Evolutionary conservation across 768 basidiomycete genomes (phyloP).

Genomic region (Chalciporus piperatus): DNA sequence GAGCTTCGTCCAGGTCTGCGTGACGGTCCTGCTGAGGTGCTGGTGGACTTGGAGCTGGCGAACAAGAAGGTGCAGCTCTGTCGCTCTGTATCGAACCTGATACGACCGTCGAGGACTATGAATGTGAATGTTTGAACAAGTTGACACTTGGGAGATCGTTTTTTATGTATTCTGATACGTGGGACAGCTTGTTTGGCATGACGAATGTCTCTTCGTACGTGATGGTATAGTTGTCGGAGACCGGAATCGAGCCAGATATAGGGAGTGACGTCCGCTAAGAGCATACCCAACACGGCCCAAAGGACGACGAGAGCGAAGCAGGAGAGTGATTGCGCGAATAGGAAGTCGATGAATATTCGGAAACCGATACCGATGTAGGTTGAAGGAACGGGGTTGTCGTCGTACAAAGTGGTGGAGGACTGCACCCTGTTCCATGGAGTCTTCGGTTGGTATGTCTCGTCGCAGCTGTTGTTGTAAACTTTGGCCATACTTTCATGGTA

Average conservation of each 20-base stretch:
- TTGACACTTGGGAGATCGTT: conserved; percentile 31
- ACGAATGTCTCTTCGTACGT: conserved; percentile 34
- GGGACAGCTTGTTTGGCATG: conserved; percentile 30
- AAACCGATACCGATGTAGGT: conserved; percentile 65
- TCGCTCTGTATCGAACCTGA: conserved; percentile 30
- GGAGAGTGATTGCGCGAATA: conserved; percentile 55
- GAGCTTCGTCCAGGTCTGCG: conserved; percentile 27
- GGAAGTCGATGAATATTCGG: conserved; percentile 69
- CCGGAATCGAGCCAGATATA: conserved; percentile 45
- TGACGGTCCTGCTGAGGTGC: conserved; percentile 11
- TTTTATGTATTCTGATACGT: conserved; percentile 29
- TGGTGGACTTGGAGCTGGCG: conserved; percentile 18
- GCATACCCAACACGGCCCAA: conserved; percentile 52
- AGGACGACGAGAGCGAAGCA: conserved; percentile 47
- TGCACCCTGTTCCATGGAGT: too few species aligned
- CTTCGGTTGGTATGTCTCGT: too few species aligned
- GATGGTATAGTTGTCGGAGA: conserved; percentile 34
- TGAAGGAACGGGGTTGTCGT: conserved; percentile 60
- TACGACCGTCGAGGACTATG: conserved; percentile 11
- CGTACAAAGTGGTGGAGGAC: conserved; percentile 70
- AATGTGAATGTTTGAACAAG: conserved; percentile 20
- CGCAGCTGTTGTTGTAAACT: too few species aligned
- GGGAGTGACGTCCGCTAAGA: conserved; percentile 51
- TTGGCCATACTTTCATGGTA: too few species aligned
- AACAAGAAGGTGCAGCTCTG: conserved; percentile 27